Base-by-base conservation (phyloP, 2,329 filamentous ascomycete species). In the Didymosphaeria variabile region DNA sequence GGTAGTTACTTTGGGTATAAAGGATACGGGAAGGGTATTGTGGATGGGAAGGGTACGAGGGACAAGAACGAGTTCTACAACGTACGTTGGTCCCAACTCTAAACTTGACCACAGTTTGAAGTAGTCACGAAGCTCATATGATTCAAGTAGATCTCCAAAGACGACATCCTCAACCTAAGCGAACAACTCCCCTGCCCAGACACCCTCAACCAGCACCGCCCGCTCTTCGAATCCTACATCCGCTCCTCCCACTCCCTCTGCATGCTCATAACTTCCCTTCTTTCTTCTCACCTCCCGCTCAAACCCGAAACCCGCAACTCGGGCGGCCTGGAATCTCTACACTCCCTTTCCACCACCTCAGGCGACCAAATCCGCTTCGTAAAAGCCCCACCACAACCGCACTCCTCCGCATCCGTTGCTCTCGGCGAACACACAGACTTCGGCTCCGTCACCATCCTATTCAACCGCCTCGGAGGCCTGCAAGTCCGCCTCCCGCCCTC, bases 51-150 rank as follows among this genome's bases (percentile, higher is more conserved):
- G 21, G 85, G 85, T 0, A 85, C 81, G 6, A 70, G 74, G 29
- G 84, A 86, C 63, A 72, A 81, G 40, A 85, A 85, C 62, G 84
- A 87, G 62, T 85, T 86, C 59, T 86, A 86, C 72, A 86, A 86
- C 70, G 80, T 86, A 63, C 45, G 73, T 71, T 34, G 13, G 15
- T 44, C 34, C 34, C 10, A 36, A 36, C 4, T 29, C 34, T 12
- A 36, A 4, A 1, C 45, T 12, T 47, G 23, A 31, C 26, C 13
- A n/a, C 1, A 12, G 21, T 10, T 2, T 3, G 13, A 12, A 47
- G 6, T 17, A 29, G 12, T 5, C 21, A 29, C 21, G 10, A 23
- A 36, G 9, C 17, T 23, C 5, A 36, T 17, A 5, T 38, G 7
- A 19, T 8, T n/a, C 15, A 15, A 21, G 5, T 57, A 74, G 82